Evolutionary conservation across 1,139 yeast genomes (phyloP).

Genomic region (Torulaspora globosa): DNA sequence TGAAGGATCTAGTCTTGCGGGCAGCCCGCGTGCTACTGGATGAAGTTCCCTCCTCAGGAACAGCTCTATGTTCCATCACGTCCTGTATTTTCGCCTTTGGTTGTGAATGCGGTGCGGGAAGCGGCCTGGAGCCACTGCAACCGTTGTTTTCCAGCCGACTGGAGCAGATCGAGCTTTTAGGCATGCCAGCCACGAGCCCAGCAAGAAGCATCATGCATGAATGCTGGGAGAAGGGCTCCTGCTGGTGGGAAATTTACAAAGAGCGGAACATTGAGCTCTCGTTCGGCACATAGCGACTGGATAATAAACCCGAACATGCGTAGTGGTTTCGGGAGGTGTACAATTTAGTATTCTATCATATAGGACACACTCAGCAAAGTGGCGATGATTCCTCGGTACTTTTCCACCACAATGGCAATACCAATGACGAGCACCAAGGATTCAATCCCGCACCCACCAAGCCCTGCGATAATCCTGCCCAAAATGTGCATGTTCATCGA

Average conservation of each 20-base stretch:
- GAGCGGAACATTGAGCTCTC: slow-evolving; percentile 48
- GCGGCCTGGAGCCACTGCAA: neutral
- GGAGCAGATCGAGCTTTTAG: slow-evolving; percentile 37
- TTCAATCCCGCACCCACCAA: slow-evolving; percentile 66
- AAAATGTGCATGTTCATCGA: slow-evolving; percentile 57
- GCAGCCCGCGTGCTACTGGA: slow-evolving; percentile 39
- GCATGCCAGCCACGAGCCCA: slow-evolving; percentile 41
- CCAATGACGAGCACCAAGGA: slow-evolving; percentile 53
- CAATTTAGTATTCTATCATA: slow-evolving; percentile 40
- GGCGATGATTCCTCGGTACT: slow-evolving; percentile 49
- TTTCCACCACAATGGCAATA: slow-evolving; percentile 55
- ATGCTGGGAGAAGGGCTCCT: slow-evolving; percentile 55
- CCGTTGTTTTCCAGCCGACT: neutral
- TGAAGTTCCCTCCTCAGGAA: slow-evolving; percentile 43
- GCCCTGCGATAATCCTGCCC: slow-evolving; percentile 63
- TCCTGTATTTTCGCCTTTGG: slow-evolving; percentile 57
- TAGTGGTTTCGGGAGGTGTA: too few relatives aligned
- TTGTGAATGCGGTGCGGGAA: slow-evolving; percentile 45
- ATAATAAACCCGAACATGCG: neutral
- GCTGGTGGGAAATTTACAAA: slow-evolving; percentile 53
- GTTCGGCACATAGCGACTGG: slow-evolving; percentile 36
- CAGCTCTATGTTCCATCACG: slow-evolving; percentile 51
- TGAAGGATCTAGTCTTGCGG: slow-evolving; percentile 43
- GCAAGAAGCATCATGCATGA: slow-evolving; percentile 49
- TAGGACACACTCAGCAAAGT: slow-evolving; percentile 48